Conservation (phyloP, 495 filamentous ascomycete species). For the Baudoinia panamericana region DNA sequence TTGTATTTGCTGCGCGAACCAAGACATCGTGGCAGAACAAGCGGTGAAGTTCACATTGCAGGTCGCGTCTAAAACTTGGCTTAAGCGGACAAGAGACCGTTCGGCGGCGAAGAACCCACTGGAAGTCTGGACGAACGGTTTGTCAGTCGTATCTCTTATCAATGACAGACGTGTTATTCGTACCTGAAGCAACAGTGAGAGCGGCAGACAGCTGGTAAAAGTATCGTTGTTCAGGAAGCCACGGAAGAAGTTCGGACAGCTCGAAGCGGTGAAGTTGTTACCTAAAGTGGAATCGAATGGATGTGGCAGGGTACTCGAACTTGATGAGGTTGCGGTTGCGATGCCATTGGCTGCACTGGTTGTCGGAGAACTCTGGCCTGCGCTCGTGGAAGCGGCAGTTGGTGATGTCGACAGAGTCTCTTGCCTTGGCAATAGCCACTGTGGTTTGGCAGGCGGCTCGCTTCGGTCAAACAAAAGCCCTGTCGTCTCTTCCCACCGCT, state of each 20-base stretch:
- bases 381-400: background rate
- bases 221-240: slow-evolving; percentile 47
- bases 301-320: slow-evolving; percentile 39
- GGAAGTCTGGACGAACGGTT: slow-evolving; percentile 41
- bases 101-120: slow-evolving; percentile 65
- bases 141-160: background rate
- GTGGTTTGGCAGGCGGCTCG: slow-evolving; percentile 5
- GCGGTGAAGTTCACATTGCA: slow-evolving; percentile 48
- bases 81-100: slow-evolving; percentile 49
- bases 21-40: slow-evolving; percentile 48
- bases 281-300: slow-evolving; percentile 61
- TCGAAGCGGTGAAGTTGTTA: slow-evolving; percentile 49
- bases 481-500: background rate
- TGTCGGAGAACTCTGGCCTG: background rate
- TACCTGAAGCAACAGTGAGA: slow-evolving; percentile 61
- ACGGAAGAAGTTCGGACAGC: slow-evolving; percentile 57
- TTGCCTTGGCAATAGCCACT: slow-evolving; percentile 8
- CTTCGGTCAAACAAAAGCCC: slow-evolving; percentile 17
- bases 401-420: background rate
- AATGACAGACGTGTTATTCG: too few relatives aligned
- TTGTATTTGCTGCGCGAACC: slow-evolving; percentile 47
- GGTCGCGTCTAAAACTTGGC: slow-evolving; percentile 54
- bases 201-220: slow-evolving; percentile 56
- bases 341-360: background rate
- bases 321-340: slow-evolving; percentile 5